Percentiles rank a stretch among this genome's conserved stretches.
Conservation (phyloP, 495 filamentous ascomycete genomes). For the Neurospora sp. region DNA sequence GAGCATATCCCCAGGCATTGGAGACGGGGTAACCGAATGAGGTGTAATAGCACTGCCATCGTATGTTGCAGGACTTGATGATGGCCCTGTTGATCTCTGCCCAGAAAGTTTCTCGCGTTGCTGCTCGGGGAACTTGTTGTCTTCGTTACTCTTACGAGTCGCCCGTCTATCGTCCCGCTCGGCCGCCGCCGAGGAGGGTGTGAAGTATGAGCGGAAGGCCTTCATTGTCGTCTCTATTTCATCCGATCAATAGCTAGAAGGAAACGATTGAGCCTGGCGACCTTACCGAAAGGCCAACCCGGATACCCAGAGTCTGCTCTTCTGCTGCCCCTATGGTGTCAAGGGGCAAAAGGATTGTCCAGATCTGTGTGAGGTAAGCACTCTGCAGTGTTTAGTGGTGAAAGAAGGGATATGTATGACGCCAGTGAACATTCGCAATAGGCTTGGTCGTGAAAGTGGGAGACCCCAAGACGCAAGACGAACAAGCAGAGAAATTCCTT, state of each 20-base stretch:
- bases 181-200: constrained; percentile 1
- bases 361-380: neutral
- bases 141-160: neutral
- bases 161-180: neutral
- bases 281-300: neutral
- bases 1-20: constrained; percentile 5
- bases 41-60: neutral
- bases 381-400: neutral
- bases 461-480: neutral
- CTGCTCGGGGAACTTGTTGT: neutral
- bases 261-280: neutral
- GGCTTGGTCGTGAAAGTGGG: neutral
- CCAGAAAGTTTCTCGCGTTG: neutral
- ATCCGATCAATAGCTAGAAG: neutral
- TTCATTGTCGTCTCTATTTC: constrained; percentile 11
- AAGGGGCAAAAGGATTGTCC: neutral
- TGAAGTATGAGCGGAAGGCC: constrained; percentile 17
- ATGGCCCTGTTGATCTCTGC: neutral
- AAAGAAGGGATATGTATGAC: neutral
- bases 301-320: neutral
- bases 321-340: neutral
- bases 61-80: neutral
- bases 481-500: neutral
- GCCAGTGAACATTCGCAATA: neutral
- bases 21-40: neutral